Evolutionary conservation across 192 early-diverging fungal genomes (phyloP).

Genomic region (Nowakowskiella sp.): DNA sequence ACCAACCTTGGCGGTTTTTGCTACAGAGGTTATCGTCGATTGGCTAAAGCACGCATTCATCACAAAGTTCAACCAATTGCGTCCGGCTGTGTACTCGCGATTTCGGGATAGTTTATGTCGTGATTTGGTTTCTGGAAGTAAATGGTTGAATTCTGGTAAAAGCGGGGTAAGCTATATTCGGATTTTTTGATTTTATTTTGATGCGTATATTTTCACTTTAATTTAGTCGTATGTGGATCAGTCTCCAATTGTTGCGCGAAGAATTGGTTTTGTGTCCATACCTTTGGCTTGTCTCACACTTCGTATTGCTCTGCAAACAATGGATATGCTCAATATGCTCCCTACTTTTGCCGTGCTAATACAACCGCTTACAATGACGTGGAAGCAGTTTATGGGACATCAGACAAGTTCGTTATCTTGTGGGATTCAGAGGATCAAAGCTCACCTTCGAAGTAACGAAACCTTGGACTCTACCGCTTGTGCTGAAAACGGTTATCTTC

Average conservation of each 20-base stretch:
- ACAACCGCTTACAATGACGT: no score
- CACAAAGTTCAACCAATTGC: conserved; percentile 91
- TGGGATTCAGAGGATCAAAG: no score
- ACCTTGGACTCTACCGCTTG: no score
- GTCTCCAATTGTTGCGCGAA: conserved; percentile 64
- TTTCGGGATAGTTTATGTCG: conserved; percentile 83
- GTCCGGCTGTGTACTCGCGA: conserved; percentile 75
- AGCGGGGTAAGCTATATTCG: neutral
- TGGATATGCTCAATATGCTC: conserved; percentile 34
- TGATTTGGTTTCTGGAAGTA: conserved; percentile 63
- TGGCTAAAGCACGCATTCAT: conserved; percentile 99
- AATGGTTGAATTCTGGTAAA: no score
- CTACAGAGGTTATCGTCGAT: conserved; percentile 87
- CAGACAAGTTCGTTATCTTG: no score
- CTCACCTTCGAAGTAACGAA: no score
- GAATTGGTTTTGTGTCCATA: conserved; percentile 74
- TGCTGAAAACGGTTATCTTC: no score
- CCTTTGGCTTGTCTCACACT: conserved; percentile 69
- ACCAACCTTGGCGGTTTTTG: conserved; percentile 78
- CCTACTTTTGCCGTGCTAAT: conserved; percentile 4
- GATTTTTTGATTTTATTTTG: neutral
- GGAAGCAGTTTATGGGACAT: conserved; percentile 12
- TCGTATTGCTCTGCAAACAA: conserved; percentile 41
- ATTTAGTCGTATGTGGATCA: conserved; percentile 56
- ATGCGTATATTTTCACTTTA: conserved; percentile 8